These are phyloP conservation scores for Spathaspora girioi DNA, from an alignment of 805 yeast species.

Conservation along the genomic window DNA sequence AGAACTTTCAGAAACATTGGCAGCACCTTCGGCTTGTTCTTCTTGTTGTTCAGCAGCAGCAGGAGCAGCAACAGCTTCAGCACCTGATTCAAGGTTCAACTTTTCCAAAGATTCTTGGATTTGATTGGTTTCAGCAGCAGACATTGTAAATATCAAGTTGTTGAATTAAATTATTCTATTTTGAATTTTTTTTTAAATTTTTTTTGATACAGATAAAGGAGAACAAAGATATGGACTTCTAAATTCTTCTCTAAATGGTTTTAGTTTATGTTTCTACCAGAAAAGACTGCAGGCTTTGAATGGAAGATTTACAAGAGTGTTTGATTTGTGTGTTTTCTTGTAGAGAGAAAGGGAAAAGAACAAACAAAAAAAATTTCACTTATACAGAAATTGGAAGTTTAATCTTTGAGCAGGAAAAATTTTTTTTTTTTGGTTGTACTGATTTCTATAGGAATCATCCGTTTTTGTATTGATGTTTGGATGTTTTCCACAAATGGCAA, in stretches of 20 bases:
- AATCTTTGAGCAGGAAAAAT: not conserved
- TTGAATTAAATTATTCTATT: conserved; percentile 1
- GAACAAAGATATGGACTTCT: not conserved
- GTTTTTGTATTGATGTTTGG: not conserved
- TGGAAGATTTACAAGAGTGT: not conserved
- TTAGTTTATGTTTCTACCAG: not conserved
- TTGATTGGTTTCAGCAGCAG: conserved; percentile 40
- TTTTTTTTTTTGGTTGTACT: not conserved
- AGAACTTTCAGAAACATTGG: conserved; percentile 52
- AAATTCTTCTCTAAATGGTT: not conserved
- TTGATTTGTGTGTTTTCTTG: not conserved
- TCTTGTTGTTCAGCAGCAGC: conserved; percentile 24
- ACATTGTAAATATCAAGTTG: conserved; percentile 9
- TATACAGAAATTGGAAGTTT: not conserved
- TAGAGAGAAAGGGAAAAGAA: not conserved
- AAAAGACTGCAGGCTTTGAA: not conserved
- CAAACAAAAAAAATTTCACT: conserved; percentile 2
- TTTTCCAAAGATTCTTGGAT: conserved; percentile 46
- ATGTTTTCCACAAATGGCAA: not conserved
- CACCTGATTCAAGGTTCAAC: conserved; percentile 39
- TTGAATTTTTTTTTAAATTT: conserved; percentile 5
- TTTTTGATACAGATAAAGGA: not conserved
- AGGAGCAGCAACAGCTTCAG: conserved; percentile 24
- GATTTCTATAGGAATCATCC: not conserved
- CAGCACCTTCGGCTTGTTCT: conserved; percentile 25